Evolutionary conservation across 1,284 basidiomycete genomes (phyloP), one percentile per base, ranked within the genome.

Genomic region (Irpex sp.): DNA sequence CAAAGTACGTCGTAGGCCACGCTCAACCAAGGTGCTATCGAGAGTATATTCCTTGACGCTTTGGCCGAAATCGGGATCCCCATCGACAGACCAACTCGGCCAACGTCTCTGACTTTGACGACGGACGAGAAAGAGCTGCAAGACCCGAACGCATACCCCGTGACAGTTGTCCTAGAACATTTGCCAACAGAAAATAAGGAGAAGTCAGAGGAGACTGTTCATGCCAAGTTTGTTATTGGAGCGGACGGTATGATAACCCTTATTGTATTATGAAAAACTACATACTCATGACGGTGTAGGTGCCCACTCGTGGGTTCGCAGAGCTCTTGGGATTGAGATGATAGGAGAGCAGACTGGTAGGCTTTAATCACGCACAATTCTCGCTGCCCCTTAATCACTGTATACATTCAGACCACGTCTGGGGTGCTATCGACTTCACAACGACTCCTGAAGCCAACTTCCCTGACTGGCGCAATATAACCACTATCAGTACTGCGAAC

Each of bases 291-390:
- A 20, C 9, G 4, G 15, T 60, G 10, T 60, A 60, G 58, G 92
- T 18, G 94, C 94, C 0, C 94, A 95, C 81, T 95, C 93, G 1
- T 96, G 94, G 94, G 92, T 94, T 5, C 87, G 94, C 27, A 91
- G 91, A 73, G 74, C 83, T 2, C 82, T 95, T 18, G 86, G 87
- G 4, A 91, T 95, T 62, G 78, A 85, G 2, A 92, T 96, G 91
- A 88, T 94, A 72, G 94, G 94, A 24, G 93, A 94, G 77, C 90
- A 93, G 74, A 92, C 92, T 4, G 86, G 88, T 87, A 56, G 67
- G 78, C 72, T n/a, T 32, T 2, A 22, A 73, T 76, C 78, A n/a
- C 49, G 49, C 18, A 15, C 18, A 43, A 22, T 45, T n/a, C 43
- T 69, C 2, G 45, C 18, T 43, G 43, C 20, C 6, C 49, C 49